phyloP scores from a whole-genome alignment of 495 filamentous ascomycete species.

The Aspergillus wentii region DNA sequence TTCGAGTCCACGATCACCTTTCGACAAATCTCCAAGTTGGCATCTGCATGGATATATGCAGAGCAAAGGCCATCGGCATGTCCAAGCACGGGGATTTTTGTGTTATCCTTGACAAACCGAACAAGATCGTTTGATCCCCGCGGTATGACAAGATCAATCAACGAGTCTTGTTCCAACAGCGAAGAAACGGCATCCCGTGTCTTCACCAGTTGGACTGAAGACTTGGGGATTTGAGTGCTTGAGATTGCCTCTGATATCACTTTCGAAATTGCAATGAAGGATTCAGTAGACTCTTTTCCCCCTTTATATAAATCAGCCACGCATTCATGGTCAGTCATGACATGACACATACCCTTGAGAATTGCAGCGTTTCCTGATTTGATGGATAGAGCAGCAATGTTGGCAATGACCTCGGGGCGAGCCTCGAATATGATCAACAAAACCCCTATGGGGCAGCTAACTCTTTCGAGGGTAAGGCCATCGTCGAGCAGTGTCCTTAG shows the following conservation, averaged over 20 bases:
- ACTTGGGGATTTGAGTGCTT: conserved; percentile 72
- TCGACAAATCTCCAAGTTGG: conserved; percentile 63
- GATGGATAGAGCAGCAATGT: conserved; percentile 93
- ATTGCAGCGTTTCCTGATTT: conserved; percentile 98
- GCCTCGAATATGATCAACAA: conserved; percentile 98
- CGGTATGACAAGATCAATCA: conserved; percentile 94
- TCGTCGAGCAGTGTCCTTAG: conserved; percentile 86
- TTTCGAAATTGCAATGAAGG: conserved; percentile 81
- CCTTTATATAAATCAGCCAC: conserved; percentile 37
- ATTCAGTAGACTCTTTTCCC: conserved; percentile 92
- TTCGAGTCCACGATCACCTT: conserved; percentile 89
- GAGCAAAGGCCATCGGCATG: conserved; percentile 94
- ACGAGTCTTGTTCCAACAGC: conserved; percentile 73
- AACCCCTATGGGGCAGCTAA: conserved; percentile 92
- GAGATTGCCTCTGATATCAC: conserved; percentile 78
- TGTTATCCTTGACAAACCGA: conserved; percentile 79
- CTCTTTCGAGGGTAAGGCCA: conserved; percentile 74
- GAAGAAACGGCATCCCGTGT: conserved; percentile 84
- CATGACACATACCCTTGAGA: conserved; percentile 62
- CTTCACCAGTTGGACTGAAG: conserved; percentile 85
- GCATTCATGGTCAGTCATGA: neutral
- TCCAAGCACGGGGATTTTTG: conserved; percentile 91
- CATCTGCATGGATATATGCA: conserved; percentile 80
- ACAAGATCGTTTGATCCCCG: conserved; percentile 93
- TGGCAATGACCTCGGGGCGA: conserved; percentile 96